phyloP scores from a whole-genome alignment of 495 filamentous ascomycete species.

The Daldinia bambusicola region DNA sequence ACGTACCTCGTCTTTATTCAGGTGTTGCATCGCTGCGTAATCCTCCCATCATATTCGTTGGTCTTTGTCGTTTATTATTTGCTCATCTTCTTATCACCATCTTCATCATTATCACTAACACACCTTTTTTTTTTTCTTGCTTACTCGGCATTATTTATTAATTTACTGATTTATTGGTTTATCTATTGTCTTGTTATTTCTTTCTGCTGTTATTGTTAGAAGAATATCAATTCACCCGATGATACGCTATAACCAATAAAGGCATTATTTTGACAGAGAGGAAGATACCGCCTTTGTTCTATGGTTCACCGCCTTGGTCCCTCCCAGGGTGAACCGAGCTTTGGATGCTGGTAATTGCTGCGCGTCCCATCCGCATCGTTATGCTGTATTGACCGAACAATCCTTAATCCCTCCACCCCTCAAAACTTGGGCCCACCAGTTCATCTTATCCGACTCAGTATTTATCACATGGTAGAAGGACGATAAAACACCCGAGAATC shows the following conservation, averaged over 20 bases:
- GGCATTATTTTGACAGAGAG: not conserved
- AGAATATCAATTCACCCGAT: not conserved
- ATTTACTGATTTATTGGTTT: not conserved
- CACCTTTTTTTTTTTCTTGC: not conserved
- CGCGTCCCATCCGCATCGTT: conserved; percentile 25
- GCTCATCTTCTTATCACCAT: not conserved
- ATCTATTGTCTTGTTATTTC: not conserved
- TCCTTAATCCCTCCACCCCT: conserved; percentile 22
- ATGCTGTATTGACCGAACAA: conserved; percentile 33
- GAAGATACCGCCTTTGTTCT: not conserved
- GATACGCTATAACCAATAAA: conserved; percentile 17
- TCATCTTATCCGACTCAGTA: conserved; percentile 39
- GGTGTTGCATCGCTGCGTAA: conserved; percentile 31
- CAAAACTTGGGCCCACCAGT: conserved; percentile 32
- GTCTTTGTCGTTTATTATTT: not conserved
- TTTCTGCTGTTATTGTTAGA: conserved; percentile 6
- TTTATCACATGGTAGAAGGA: conserved; percentile 40
- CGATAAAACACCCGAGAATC: not conserved
- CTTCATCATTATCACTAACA: conserved; percentile 12
- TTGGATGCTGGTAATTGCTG: conserved; percentile 26
- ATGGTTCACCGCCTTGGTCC: conserved; percentile 12
- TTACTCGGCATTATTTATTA: not conserved
- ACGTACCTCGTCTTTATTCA: not conserved
- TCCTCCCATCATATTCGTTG: conserved; percentile 32
- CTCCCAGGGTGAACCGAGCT: conserved; percentile 27